Evolutionary conservation across 805 yeast genomes (phyloP), one percentile per base, ranked within the genome.

Genomic region (Tetrapisispora pingtungensis): DNA sequence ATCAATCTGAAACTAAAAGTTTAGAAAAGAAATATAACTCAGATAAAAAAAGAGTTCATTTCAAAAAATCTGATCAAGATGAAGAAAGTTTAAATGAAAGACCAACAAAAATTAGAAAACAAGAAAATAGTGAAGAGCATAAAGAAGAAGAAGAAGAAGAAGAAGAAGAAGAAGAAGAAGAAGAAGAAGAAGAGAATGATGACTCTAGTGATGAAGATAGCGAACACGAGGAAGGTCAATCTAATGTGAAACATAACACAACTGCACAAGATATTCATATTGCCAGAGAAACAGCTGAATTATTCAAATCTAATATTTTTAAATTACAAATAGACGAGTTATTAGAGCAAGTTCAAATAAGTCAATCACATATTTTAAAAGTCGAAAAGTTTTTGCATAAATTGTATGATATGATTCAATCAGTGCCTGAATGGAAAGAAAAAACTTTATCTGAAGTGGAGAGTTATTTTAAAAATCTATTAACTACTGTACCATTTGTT

Each of bases 271-370:
- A 93, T 46, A 79, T 90, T 38, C 96, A 90, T 55, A 74, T 84
- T 2, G 96, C 96, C 0, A 75, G 95, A 55, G 97, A 89, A 62
- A 85, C 97, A 1, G 93, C 95, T 1, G 97, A 89, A 62, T 68
- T 90, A 38, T 93, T 89, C 77, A 87, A 89, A 58, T 87, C 96
- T 8, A 93, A 89, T 64, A 88, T 93, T 44, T 90, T 93, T 78
- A 93, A 93, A 63, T 66, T 93, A 46, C 96, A 93, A 67, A 88
- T 93, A 48, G 97, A 89, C 65, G 97, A 89, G 60, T 69, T 93
- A 34, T 68, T 93, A 53, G 76, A 78, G 52, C 97, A 90, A 63
- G 75, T 90, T 34, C 76, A 78, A 53, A 62, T 89, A 34, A 84
- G 84, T 54, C 90, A 85, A 17, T 64, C 76, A 15, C 80, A 81